Evolutionary conservation across 2,329 filamentous ascomycete species (phyloP).

Genomic region (Didymella pomorum): DNA sequence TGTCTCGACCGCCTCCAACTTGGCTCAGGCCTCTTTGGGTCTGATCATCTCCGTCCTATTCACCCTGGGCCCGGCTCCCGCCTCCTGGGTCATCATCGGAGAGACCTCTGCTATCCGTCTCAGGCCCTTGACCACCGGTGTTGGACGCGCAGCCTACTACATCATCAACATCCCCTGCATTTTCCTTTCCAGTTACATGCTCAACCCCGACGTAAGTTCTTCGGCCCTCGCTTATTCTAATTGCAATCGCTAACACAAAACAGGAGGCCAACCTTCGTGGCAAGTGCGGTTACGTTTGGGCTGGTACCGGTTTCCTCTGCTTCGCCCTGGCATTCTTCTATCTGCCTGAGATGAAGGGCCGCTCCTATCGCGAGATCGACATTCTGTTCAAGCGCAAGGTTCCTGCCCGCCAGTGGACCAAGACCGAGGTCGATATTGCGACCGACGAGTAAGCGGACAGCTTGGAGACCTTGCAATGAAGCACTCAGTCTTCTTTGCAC

Average conservation of each 20-base stretch:
- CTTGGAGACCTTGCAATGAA: not conserved
- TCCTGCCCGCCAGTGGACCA: constrained; percentile 63
- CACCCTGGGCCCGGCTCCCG: constrained; percentile 67
- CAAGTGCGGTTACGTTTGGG: constrained; percentile 48
- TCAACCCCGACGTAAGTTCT: constrained; percentile 59
- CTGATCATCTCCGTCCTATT: constrained; percentile 72
- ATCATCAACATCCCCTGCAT: constrained; percentile 71
- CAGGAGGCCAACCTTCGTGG: constrained; percentile 60
- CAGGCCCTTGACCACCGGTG: constrained; percentile 69
- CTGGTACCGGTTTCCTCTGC: constrained; percentile 63
- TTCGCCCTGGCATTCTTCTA: constrained; percentile 59
- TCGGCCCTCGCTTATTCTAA: constrained; percentile 51
- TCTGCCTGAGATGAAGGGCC: constrained; percentile 64
- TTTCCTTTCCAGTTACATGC: constrained; percentile 68
- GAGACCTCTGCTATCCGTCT: constrained; percentile 73
- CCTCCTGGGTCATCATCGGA: constrained; percentile 72
- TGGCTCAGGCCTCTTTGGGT: constrained; percentile 69
- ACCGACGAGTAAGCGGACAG: constrained; percentile 66
- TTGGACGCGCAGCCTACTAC: constrained; percentile 71
- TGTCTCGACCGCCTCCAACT: constrained; percentile 50
- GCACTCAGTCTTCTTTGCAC: not conserved
- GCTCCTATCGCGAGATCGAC: constrained; percentile 62
- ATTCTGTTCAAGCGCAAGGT: constrained; percentile 56
- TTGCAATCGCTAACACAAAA: constrained; percentile 67
- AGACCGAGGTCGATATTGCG: constrained; percentile 64